Evolutionary conservation across 176 grass and related monocot species (phyloP), one percentile per base, ranked within the genome.

Genomic region (Poa pratensis): DNA sequence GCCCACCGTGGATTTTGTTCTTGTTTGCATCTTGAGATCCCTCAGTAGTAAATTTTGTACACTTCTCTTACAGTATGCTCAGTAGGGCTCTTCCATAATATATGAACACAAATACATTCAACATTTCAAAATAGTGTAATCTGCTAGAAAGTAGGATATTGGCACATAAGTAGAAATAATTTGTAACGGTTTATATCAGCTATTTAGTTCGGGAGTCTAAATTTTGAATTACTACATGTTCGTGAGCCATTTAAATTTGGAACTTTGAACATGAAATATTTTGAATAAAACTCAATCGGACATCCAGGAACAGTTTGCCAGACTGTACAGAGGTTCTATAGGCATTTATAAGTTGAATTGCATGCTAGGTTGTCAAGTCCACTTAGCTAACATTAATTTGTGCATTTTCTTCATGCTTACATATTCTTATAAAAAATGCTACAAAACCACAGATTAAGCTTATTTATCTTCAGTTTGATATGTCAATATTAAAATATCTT

Each of bases 401-500:
- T 34, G 81, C 24, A 43, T 43, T 55, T 22, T 24, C 17, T 14
- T 79, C 66, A 57, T 84, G 32, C 23, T 84, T 84, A 64, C 18
- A 0, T 13, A 23, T 43, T 81, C 57, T 55, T 35, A 54, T 43
- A 45, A 75, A 30, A 82, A 52, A 15, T 76, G 19, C 5, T 48
- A 18, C 50, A 54, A 26, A 64, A 28, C 39, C 37, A 83, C 11
- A 51, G 26, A 66, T 28, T 17, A 23, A 34, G 26, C 42, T 66
- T 66, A 84, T 55, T 34, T 80, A 43, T 62, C 32, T 61, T 83
- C 14, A 49, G 55, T 65, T 74, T 53, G 15, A 50, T 75, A 20
- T 73, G n/a, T 69, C 28, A 78, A 35, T 57, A 32, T 73, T 37
- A 46, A 15, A 79, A 74, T 86, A 46, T 87, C 64, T 10, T 22